Conservation (phyloP, 306 rosid genomes). For the Luffa aegyptiaca region DNA sequence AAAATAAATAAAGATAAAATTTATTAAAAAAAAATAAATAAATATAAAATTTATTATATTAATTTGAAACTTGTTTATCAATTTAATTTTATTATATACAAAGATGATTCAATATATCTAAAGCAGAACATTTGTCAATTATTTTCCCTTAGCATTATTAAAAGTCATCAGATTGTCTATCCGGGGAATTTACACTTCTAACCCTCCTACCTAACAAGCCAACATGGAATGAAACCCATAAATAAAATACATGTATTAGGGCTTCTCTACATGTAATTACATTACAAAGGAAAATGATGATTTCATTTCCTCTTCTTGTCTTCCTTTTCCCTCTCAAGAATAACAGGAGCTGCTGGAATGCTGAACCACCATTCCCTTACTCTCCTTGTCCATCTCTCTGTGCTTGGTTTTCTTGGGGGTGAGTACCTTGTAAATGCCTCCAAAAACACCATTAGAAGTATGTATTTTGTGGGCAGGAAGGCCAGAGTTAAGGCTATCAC, state of each 20-base stretch:
- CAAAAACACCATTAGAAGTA: conserved; percentile 52
- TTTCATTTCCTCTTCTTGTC: conserved; percentile 65
- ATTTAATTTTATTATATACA: too few relatives aligned
- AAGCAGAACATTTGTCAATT: background rate
- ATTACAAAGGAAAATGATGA: background rate
- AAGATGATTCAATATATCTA: too few relatives aligned
- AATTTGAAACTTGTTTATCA: too few relatives aligned
- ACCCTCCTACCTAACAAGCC: background rate
- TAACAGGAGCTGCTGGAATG: conserved; percentile 96
- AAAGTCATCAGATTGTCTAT: background rate
- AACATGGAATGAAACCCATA: background rate
- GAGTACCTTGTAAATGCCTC: conserved; percentile 66
- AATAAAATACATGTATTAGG: background rate
- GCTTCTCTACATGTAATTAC: background rate
- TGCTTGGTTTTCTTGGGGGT: conserved; percentile 63
- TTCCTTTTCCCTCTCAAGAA: conserved; percentile 68
- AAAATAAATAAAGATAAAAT: too few relatives aligned
- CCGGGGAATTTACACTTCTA: background rate
- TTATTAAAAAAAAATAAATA: too few relatives aligned
- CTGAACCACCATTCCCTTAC: conserved; percentile 98
- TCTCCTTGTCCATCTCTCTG: conserved; percentile 72
- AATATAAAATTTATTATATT: too few relatives aligned
- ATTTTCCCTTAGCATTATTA: background rate
- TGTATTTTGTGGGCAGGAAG: conserved; percentile 43
- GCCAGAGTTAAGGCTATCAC: conserved; percentile 45